phyloP scores from a whole-genome alignment of 1,284 basidiomycete genomes.

The Coniophora puteana region DNA sequence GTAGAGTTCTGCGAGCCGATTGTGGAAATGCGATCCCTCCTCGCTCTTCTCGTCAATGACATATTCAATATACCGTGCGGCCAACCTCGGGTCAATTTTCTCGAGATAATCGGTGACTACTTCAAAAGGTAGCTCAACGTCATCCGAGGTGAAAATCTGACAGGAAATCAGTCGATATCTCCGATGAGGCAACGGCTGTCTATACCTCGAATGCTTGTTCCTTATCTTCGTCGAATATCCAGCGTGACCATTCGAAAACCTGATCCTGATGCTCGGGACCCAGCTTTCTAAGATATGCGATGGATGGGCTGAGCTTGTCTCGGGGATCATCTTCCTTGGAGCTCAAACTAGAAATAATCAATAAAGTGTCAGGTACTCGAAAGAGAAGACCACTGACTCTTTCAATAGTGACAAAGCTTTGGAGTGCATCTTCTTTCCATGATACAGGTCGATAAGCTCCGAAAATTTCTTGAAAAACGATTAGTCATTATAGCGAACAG shows the following conservation, averaged over 20 bases:
- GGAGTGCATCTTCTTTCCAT: conserved; percentile 92
- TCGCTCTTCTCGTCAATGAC: conserved; percentile 77
- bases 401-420: conserved; percentile 83
- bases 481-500: conserved; percentile 3
- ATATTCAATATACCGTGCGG: conserved; percentile 83
- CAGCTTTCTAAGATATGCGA: conserved; percentile 89
- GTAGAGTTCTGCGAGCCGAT: conserved; percentile 86
- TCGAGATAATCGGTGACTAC: conserved; percentile 80
- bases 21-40: conserved; percentile 69
- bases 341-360: conserved; percentile 53
- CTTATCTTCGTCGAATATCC: conserved; percentile 79
- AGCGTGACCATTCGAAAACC: conserved; percentile 77
- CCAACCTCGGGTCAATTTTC: conserved; percentile 60
- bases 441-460: conserved; percentile 90
- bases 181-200: conserved; percentile 8
- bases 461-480: conserved; percentile 68
- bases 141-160: conserved; percentile 94
- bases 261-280: conserved; percentile 77
- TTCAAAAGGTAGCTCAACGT: conserved; percentile 81
- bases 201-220: conserved; percentile 76
- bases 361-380: not conserved
- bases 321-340: conserved; percentile 75
- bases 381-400: conserved; percentile 49
- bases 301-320: conserved; percentile 81
- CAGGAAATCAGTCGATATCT: not conserved